These are phyloP conservation scores for Nakazawaea molendinolei DNA, from an alignment of 805 yeast species.

Conservation along the genomic window DNA sequence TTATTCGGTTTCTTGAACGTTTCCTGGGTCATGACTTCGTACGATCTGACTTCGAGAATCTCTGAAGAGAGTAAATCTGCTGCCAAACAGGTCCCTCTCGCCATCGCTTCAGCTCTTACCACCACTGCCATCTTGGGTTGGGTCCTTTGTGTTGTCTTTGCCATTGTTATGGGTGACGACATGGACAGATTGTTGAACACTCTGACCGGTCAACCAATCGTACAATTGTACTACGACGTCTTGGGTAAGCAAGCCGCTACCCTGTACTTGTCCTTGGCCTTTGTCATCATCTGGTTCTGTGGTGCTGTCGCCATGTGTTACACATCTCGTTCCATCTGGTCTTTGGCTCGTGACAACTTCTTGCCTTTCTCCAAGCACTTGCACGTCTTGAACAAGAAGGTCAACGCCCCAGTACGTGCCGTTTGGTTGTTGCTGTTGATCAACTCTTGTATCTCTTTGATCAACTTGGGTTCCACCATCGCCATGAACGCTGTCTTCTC, in stretches of 20 bases:
- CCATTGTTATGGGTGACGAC: constrained; percentile 37
- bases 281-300: constrained; percentile 46
- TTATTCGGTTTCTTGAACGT: constrained; percentile 51
- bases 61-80: constrained; percentile 52
- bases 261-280: constrained; percentile 41
- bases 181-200: constrained; percentile 26
- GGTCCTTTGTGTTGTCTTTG: constrained; percentile 39
- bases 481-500: constrained; percentile 52
- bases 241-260: constrained; percentile 49
- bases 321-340: constrained; percentile 46
- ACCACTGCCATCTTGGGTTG: constrained; percentile 46
- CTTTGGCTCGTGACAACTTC: constrained; percentile 51
- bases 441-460: constrained; percentile 37
- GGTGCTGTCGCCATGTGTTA: constrained; percentile 45
- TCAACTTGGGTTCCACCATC: constrained; percentile 32
- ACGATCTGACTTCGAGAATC: constrained; percentile 50
- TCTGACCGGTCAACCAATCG: constrained; percentile 43
- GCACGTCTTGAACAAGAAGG: constrained; percentile 31
- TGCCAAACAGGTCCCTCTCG: constrained; percentile 48
- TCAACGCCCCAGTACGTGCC: constrained; percentile 37
- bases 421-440: constrained; percentile 36
- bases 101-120: constrained; percentile 47
- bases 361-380: constrained; percentile 39
- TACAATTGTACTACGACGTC: constrained; percentile 42
- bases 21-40: constrained; percentile 54